phyloP scores from a whole-genome alignment of 164 flowering plant genomes.

The Litsea cubeba region DNA sequence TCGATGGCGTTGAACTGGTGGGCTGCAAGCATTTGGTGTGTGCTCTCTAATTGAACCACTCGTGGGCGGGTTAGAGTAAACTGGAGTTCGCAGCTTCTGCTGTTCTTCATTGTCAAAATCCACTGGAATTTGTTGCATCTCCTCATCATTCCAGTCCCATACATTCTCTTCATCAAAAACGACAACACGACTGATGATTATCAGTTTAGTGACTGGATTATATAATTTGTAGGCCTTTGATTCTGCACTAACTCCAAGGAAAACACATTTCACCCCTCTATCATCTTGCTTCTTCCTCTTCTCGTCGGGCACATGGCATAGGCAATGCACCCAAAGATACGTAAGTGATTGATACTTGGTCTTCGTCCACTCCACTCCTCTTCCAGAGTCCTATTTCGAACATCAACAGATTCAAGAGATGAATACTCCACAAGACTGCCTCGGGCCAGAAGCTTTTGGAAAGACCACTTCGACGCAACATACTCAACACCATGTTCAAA shows the following conservation, averaged over 20 bases:
- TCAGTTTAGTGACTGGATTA: not conserved
- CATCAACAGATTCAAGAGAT: not conserved
- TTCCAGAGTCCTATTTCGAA: not conserved
- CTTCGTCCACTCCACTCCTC: not conserved
- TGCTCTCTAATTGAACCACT: too few relatives aligned
- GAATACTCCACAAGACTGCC: not conserved
- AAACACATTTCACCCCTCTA: constrained; percentile 1
- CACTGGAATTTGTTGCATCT: not conserved
- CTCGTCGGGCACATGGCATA: not conserved
- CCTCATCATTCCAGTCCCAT: not conserved
- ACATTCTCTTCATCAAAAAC: not conserved
- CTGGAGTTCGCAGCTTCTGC: not conserved
- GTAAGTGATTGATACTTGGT: not conserved
- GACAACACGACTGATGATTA: not conserved
- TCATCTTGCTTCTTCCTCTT: not conserved
- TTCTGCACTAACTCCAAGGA: not conserved
- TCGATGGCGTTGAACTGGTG: not conserved
- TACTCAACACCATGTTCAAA: not conserved
- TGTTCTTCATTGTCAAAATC: not conserved
- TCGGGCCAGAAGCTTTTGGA: not conserved
- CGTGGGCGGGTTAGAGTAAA: not conserved
- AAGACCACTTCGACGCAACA: not conserved
- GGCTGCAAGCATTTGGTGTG: too few relatives aligned
- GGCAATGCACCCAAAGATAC: not conserved
- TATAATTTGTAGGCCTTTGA: not conserved